Percentiles rank a stretch among this genome's conserved stretches.
Evolutionary conservation across 768 basidiomycete species (phyloP).

Genomic region (Clathrus columnatus): DNA sequence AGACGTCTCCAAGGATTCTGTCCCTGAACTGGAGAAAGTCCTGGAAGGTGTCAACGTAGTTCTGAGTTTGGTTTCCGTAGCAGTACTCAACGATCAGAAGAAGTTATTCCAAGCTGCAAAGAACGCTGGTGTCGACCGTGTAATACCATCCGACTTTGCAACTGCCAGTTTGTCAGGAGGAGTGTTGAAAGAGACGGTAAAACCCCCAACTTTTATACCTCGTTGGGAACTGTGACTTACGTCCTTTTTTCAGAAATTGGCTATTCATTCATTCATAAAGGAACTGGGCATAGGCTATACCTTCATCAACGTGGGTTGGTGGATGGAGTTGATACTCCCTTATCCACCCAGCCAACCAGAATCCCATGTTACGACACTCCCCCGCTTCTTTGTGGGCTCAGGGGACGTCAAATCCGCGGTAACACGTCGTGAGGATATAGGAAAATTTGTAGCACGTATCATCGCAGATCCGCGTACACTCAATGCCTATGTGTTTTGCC

Average conservation of each 20-base stretch:
- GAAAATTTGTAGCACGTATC: constrained; percentile 23
- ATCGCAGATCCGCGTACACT: constrained; percentile 25
- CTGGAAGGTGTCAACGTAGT: constrained; percentile 13
- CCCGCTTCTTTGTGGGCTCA: constrained; percentile 12
- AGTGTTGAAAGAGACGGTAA: not conserved
- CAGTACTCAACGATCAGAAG: constrained; percentile 11
- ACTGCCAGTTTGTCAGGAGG: constrained; percentile 12
- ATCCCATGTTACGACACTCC: constrained; percentile 11
- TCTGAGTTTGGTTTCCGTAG: not conserved
- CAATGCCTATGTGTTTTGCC: constrained; percentile 22
- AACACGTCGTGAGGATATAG: constrained; percentile 21
- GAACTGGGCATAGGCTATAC: constrained; percentile 21
- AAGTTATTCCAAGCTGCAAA: constrained; percentile 16
- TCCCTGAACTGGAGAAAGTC: constrained; percentile 12
- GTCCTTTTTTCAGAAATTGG: constrained; percentile 20
- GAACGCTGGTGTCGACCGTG: constrained; percentile 16
- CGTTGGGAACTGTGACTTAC: not conserved
- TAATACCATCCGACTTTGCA: constrained; percentile 21
- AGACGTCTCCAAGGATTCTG: constrained; percentile 11
- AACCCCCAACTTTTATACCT: not conserved
- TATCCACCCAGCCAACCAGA: not conserved
- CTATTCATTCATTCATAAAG: constrained; percentile 19
- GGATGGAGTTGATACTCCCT: constrained; percentile 20
- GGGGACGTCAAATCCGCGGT: constrained; percentile 17
- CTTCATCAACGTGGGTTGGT: constrained; percentile 26